Evolutionary conservation across 2,329 filamentous ascomycete species (phyloP).

Genomic region (Aspergillus clavatus): DNA sequence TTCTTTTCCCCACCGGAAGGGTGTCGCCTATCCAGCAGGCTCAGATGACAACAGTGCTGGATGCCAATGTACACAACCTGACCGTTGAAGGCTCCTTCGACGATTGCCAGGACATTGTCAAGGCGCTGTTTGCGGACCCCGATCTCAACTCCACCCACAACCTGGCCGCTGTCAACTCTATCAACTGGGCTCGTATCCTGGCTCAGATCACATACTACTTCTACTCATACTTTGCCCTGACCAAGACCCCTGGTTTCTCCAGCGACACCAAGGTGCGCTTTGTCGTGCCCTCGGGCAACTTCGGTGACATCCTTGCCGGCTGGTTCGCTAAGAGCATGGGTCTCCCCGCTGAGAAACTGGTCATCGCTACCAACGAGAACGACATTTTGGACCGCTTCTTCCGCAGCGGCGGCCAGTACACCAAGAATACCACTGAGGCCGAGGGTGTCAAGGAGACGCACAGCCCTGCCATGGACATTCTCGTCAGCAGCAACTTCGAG

Average conservation of each 20-base stretch:
- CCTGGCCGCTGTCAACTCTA: constrained; percentile 90
- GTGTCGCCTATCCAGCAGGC: constrained; percentile 90
- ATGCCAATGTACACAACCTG: constrained; percentile 88
- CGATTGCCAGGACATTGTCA: constrained; percentile 95
- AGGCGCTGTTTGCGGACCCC: constrained; percentile 81
- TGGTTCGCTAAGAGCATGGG: constrained; percentile 93
- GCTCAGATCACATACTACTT: constrained; percentile 98
- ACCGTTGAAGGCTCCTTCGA: constrained; percentile 89
- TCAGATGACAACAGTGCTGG: constrained; percentile 93
- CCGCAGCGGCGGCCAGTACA: constrained; percentile 74
- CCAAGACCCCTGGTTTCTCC: constrained; percentile 56
- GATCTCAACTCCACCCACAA: constrained; percentile 77
- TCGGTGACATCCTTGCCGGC: constrained; percentile 82
- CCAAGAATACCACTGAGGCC: constrained; percentile 64
- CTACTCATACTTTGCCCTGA: constrained; percentile 82
- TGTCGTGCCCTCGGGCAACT: constrained; percentile 92
- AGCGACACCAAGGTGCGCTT: constrained; percentile 62
- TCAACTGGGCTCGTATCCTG: constrained; percentile 92
- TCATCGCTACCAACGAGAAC: constrained; percentile 95
- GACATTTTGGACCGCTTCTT: constrained; percentile 96
- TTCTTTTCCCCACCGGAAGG: constrained; percentile 85
- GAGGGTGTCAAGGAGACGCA: constrained; percentile 85
- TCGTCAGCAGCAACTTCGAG: constrained; percentile 96
- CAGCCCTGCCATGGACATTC: constrained; percentile 94
- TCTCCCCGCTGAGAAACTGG: constrained; percentile 78